Base-by-base conservation (phyloP, 2,329 filamentous ascomycete genomes). In the Talaromyces sp. region DNA sequence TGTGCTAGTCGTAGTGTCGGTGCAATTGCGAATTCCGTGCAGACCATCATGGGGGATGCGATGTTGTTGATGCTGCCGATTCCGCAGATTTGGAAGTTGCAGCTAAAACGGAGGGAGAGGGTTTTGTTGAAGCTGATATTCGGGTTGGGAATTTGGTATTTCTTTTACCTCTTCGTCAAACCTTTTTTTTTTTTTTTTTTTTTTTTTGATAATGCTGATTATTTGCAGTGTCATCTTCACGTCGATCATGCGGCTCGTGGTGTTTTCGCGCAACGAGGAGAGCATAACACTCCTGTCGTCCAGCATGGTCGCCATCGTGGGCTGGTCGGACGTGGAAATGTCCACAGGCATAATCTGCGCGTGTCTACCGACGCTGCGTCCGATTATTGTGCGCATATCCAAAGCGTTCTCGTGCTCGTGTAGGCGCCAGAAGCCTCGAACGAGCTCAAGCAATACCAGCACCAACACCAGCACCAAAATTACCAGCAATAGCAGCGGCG, bases 271-370 rank as follows among this genome's bases (percentile, higher is more conserved):
- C 60, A 54, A 51, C 35, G n/a, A 64, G n/a, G 8, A 54, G 8
- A 64, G 67, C 56, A 62, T 64, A 9, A 65, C 66, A 38, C 1
- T 29, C 21, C 5, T 52, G 8, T 17, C 24, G 1, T 69, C 68
- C 55, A 68, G 66, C 24, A 65, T 69, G 21, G 66, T 65, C 12
- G 65, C 63, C 9, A 66, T 66, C 11, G 66, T 69, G 43, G 67
- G 65, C 58, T 69, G 68, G 68, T 68, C 67, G 12, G 66, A 67
- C 24, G 69, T 69, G 46, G 68, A 69, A 53, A 69, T 68, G 66
- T 66, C 67, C 14, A 67, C 67, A 27, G 67, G 67, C 10, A 69
- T 69, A 32, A 62, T 69, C 10, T 69, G 66, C 12, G 68, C 67
- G 10, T 67, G 65, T 51, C 65, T 69, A 1, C 68, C 68, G 3